Evolutionary conservation across 768 basidiomycete genomes (phyloP).

Genomic region (Candolleomyces efflorescens): DNA sequence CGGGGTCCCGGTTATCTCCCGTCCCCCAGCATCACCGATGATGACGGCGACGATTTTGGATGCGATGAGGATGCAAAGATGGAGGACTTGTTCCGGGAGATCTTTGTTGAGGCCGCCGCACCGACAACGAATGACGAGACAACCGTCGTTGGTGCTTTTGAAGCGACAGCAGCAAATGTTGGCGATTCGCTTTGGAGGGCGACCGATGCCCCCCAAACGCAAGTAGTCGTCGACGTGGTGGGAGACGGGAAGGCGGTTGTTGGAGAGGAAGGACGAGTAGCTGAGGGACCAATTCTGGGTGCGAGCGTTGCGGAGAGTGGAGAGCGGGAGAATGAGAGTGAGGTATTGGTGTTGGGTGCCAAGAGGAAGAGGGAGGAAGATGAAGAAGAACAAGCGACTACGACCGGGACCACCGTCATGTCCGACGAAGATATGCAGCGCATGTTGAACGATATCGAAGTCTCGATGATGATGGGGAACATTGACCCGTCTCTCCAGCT

Average conservation of each 20-base stretch:
- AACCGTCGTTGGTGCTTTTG: conserved; percentile 3
- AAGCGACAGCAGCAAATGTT: conserved; percentile 15
- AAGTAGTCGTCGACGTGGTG: conserved; percentile 11
- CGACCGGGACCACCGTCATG: background rate
- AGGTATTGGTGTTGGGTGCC: conserved; percentile 5
- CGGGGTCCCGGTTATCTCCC: conserved; percentile 16
- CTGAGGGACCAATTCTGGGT: background rate
- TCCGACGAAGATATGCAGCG: conserved; percentile 18
- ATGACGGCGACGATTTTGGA: conserved; percentile 39
- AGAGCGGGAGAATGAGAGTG: conserved; percentile 2
- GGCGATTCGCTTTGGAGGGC: conserved; percentile 12
- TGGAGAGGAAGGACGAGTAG: background rate
- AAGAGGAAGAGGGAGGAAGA: conserved; percentile 11
- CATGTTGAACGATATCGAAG: conserved; percentile 15
- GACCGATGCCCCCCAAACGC: conserved; percentile 12
- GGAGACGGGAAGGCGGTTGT: conserved; percentile 7
- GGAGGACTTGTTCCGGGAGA: conserved; percentile 67
- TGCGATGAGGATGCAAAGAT: conserved; percentile 61
- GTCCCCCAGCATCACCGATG: conserved; percentile 19
- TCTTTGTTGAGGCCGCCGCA: conserved; percentile 49
- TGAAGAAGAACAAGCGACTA: conserved; percentile 8
- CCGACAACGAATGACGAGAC: conserved; percentile 26
- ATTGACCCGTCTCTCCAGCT: conserved; percentile 5
- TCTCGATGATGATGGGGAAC: conserved; percentile 6
- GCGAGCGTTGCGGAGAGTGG: conserved; percentile 7